A percentile compares a stretch with the other conserved stretches of the same genome.
These are phyloP conservation scores for Colletotrichum sojae DNA, from an alignment of 2,329 filamentous ascomycete species.

Conservation along the genomic window DNA sequence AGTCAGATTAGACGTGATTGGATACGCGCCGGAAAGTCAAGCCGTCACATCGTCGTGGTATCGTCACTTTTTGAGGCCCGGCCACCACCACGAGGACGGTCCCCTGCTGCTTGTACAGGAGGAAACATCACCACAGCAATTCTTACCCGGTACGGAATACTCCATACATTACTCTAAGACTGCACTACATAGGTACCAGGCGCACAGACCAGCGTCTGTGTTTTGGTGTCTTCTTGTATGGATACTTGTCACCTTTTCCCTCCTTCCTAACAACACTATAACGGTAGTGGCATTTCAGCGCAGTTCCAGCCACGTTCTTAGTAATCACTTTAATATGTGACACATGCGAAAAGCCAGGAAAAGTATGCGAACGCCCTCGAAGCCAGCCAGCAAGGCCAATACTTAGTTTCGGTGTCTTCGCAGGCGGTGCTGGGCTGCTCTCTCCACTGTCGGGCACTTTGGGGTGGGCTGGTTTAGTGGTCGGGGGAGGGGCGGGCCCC, in stretches of 20 bases:
- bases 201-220: slow-evolving; percentile 13
- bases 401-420: not conserved
- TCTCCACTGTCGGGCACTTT: slow-evolving; percentile 35
- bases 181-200: not conserved
- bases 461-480: not conserved
- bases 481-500: slow-evolving; percentile 11
- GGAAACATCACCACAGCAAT: not conserved
- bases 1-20: slow-evolving; percentile 15
- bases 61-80: slow-evolving; percentile 27
- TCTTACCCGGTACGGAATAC: not conserved
- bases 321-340: too few species aligned
- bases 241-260: not conserved
- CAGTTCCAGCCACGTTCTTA: too few species aligned
- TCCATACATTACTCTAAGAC: not conserved
- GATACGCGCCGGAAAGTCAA: slow-evolving; percentile 14
- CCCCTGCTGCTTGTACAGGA: not conserved
- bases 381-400: too few species aligned
- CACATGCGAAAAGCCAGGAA: too few species aligned
- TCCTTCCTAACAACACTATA: too few species aligned
- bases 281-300: too few species aligned
- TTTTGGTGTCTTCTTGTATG: slow-evolving; percentile 1
- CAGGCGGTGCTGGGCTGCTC: slow-evolving; percentile 15
- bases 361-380: too few species aligned
- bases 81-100: slow-evolving; percentile 18
- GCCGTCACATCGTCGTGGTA: slow-evolving; percentile 17